Percentiles rank a stretch among this genome's conserved stretches.
These are phyloP conservation scores for Fusarium annulatum DNA, from an alignment of 2,329 filamentous ascomycete species.

Conservation along the genomic window DNA sequence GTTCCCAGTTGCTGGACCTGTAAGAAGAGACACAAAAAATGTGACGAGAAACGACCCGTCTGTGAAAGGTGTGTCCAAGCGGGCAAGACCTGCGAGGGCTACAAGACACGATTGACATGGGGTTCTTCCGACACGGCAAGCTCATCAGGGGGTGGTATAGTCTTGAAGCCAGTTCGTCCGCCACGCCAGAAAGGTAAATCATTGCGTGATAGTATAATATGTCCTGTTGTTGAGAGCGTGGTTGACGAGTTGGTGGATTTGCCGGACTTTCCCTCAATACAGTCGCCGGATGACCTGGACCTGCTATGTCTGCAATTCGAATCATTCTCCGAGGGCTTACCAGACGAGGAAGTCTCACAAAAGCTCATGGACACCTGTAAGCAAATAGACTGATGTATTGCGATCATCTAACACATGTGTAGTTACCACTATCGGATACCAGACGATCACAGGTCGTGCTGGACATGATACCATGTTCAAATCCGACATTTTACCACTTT, in stretches of 20 bases:
- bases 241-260: not conserved
- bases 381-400: accelerated
- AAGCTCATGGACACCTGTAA: not conserved
- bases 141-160: not conserved
- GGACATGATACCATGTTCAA: not conserved
- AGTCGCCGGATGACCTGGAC: not conserved
- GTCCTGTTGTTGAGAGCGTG: not conserved
- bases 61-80: conserved; percentile 24
- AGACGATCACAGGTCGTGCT: not conserved
- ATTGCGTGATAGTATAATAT: not conserved
- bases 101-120: conserved; percentile 25
- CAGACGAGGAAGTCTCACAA: not conserved
- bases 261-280: not conserved
- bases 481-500: not conserved
- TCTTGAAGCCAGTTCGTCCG: conserved; percentile 12
- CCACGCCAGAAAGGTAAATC: not conserved
- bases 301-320: not conserved
- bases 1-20: conserved; percentile 28
- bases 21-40: conserved; percentile 29
- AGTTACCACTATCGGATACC: not conserved
- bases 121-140: conserved; percentile 2
- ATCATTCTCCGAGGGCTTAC: not conserved
- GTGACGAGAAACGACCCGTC: conserved; percentile 16
- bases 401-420: not conserved
- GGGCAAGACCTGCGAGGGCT: conserved; percentile 22